Conservation (phyloP, 768 basidiomycete species). For the Psilocybe tampanensis region DNA sequence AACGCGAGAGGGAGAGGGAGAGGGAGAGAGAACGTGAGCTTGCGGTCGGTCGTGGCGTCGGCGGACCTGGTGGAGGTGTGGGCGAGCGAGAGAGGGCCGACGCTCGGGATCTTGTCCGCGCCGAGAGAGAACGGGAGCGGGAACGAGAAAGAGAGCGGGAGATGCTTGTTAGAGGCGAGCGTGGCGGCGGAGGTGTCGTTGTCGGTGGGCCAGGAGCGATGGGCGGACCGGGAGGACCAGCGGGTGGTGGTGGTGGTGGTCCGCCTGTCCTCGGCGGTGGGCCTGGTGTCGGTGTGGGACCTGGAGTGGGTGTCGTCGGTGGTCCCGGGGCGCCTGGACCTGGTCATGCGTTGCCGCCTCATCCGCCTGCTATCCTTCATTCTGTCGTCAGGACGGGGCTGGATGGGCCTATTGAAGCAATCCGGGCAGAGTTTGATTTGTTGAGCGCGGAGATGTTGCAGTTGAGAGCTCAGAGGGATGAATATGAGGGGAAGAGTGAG, state of each 20-base stretch:
- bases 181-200: too few species aligned
- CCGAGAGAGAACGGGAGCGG: neutral
- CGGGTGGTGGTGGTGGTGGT: neutral
- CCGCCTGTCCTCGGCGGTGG: neutral
- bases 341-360: too few species aligned
- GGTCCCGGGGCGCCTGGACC: neutral
- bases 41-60: too few species aligned
- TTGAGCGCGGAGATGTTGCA: constrained; percentile 67
- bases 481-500: constrained; percentile 88
- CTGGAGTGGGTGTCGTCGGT: neutral
- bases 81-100: neutral
- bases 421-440: constrained; percentile 84
- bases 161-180: neutral
- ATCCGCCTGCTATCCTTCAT: too few species aligned
- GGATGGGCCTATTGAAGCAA: constrained; percentile 78
- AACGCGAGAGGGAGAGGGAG: constrained; percentile 1
- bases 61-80: too few species aligned
- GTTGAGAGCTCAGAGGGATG: constrained; percentile 80
- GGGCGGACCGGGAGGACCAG: neutral
- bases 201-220: neutral
- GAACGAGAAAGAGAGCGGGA: constrained; percentile 6
- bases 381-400: constrained; percentile 44
- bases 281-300: neutral
- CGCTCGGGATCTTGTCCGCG: neutral
- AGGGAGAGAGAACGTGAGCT: neutral